Evolutionary conservation across 805 yeast genomes (phyloP).

Genomic region (Spathaspora passalidarum): DNA sequence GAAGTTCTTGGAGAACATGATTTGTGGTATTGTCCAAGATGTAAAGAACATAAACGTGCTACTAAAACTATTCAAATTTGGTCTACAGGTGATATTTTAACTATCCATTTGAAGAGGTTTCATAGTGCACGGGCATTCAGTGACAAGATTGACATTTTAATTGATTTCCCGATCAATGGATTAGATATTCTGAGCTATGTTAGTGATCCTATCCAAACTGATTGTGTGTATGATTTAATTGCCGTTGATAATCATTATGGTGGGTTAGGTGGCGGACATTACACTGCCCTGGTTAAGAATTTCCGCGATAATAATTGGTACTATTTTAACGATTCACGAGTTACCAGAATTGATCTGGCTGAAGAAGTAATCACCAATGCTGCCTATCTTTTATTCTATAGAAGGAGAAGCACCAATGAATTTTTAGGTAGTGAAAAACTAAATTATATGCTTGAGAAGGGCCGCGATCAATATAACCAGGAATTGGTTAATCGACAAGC

Average conservation of each 20-base stretch:
- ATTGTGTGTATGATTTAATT: conserved; percentile 69
- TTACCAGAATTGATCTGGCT: conserved; percentile 54
- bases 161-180: conserved; percentile 83
- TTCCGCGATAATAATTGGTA: conserved; percentile 80
- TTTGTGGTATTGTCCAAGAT: conserved; percentile 89
- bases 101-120: conserved; percentile 88
- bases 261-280: conserved; percentile 96
- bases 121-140: conserved; percentile 80
- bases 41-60: conserved; percentile 88
- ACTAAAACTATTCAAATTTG: conserved; percentile 87
- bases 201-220: conserved; percentile 25
- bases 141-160: conserved; percentile 82
- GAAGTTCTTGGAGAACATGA: conserved; percentile 88
- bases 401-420: conserved; percentile 42
- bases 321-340: conserved; percentile 84
- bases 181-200: conserved; percentile 69
- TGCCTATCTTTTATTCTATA: conserved; percentile 84
- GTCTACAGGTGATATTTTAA: conserved; percentile 89
- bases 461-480: conserved; percentile 28
- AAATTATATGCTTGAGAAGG: conserved; percentile 35
- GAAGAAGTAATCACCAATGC: conserved; percentile 64
- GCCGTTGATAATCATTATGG: conserved; percentile 97
- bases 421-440: conserved; percentile 49
- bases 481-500: conserved; percentile 11
- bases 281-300: conserved; percentile 85